Conservation (phyloP, 148 eudicot species). For the Polygonum aviculare region DNA sequence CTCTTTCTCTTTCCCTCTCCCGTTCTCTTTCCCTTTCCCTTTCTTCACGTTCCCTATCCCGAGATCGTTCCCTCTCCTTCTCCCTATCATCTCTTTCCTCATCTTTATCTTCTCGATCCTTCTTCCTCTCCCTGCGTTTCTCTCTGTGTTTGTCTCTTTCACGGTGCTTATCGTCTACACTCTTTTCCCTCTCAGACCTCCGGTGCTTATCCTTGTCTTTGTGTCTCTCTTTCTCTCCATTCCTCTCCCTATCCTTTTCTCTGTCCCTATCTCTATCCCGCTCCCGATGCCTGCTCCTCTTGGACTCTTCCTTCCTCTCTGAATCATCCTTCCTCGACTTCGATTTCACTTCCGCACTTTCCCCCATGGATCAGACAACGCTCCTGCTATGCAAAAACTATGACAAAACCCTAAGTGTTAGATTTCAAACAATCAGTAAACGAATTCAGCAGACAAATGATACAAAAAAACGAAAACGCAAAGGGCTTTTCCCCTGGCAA, state of each 20-base stretch:
- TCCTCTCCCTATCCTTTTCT: constrained; percentile 21
- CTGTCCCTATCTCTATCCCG: constrained; percentile 24
- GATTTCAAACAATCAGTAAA: not conserved
- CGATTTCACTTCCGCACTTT: constrained; percentile 25
- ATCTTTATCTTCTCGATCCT: constrained; percentile 5
- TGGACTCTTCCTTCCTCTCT: constrained; percentile 25
- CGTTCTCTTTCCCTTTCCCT: not conserved
- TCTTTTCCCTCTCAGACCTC: constrained; percentile 27
- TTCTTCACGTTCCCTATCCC: constrained; percentile 12
- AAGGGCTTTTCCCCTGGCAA: not conserved
- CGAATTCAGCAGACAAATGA: not conserved
- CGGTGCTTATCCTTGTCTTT: constrained; percentile 17
- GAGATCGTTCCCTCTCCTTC: not conserved
- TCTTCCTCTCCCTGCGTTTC: constrained; percentile 20
- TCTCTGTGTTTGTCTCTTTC: constrained; percentile 26
- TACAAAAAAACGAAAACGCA: not conserved
- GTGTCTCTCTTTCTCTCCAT: constrained; percentile 18
- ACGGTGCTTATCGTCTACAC: constrained; percentile 28
- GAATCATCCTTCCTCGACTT: constrained; percentile 33
- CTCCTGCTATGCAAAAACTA: not conserved
- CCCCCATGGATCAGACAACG: constrained; percentile 14
- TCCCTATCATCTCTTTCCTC: constrained; percentile 4
- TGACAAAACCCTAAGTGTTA: not conserved
- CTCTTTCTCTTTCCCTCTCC: constrained; percentile 1
- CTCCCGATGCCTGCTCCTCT: constrained; percentile 21